Base-by-base conservation (phyloP, 768 basidiomycete species). In the Lentinula aciculospora region DNA sequence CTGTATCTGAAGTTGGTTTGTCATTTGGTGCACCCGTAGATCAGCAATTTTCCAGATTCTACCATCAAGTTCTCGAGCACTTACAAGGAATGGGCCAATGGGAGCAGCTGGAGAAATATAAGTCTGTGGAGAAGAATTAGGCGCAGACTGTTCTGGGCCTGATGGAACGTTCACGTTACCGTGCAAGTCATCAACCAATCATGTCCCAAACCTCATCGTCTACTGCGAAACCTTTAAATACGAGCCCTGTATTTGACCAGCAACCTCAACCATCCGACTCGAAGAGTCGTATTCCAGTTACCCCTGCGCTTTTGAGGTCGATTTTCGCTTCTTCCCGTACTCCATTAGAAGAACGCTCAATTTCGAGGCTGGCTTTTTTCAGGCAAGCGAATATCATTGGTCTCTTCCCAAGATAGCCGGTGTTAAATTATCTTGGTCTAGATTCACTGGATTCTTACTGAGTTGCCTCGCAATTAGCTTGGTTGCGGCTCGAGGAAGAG, bases 321-420 rank as follows among this genome's bases (percentile, higher is more conserved):
- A 94, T 94, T 63, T 94, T 94, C 69, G 83, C 92, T 27, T 93
- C 90, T 12, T 93, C 91, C 21, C 82, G 91, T 13, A 86, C 88
- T 0, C 82, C 87, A 2, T 74, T 86, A 56, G 91, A 94, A 67
- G 91, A 94, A 68, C 82, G 92, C 28, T 85, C 88, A 0, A 84
- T 94, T 53, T 94, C 91, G 37, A 82, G 90, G 13, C 78, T 91
- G 53, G 91, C 92, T 29, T 94, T 94, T 75, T 93, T 93, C 70
- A 82, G 92, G 91, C 89, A 68, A 46, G 65, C 56, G 57, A 54
- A 23, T 42, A 36, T 58, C 39, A 54, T 53, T 28, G 29, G 45
- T 25, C 21, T 44, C 23, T 31, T 55, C 51, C 44, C 19, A 50
- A 40, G 10, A 34, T 51, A 29, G 25, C 23, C 57, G 31, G 19